These are phyloP conservation scores for Caryopteris hybrid DNA, from an alignment of 305 asterid species.

Conservation along the genomic window DNA sequence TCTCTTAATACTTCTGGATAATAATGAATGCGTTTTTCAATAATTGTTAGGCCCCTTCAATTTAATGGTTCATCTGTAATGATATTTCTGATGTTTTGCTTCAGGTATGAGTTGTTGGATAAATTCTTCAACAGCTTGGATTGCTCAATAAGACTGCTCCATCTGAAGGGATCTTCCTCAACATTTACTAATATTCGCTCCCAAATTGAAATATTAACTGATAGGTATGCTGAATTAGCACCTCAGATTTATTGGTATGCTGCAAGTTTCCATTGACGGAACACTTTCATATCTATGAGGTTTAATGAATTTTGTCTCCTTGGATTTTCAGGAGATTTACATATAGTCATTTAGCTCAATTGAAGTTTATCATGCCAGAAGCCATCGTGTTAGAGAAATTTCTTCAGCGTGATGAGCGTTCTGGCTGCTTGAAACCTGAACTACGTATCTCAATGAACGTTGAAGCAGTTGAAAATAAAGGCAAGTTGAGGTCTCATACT, in stretches of 20 bases:
- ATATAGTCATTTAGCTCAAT: slow-evolving; percentile 62
- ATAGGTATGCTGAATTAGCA: slow-evolving; percentile 42
- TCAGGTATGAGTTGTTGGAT: slow-evolving; percentile 71
- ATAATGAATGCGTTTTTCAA: neutral
- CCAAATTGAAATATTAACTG: slow-evolving; percentile 56
- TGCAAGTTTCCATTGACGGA: neutral
- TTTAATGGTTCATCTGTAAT: neutral
- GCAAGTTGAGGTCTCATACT: slow-evolving; percentile 41
- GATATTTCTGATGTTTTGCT: slow-evolving; percentile 15
- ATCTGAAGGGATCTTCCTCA: slow-evolving; percentile 43
- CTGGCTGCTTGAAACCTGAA: slow-evolving; percentile 79
- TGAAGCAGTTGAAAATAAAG: slow-evolving; percentile 33
- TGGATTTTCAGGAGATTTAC: slow-evolving; percentile 66
- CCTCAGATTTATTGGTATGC: neutral
- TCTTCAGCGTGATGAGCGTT: slow-evolving; percentile 59
- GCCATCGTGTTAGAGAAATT: slow-evolving; percentile 63
- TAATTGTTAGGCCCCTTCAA: neutral
- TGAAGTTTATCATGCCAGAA: slow-evolving; percentile 85
- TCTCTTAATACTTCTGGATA: neutral
- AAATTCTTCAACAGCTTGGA: slow-evolving; percentile 67
- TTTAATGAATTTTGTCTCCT: neutral
- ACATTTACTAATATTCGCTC: slow-evolving; percentile 54
- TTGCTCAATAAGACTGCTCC: slow-evolving; percentile 58
- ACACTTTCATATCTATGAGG: neutral
- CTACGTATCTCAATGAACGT: slow-evolving; percentile 27